These are phyloP conservation scores for Microbotryomycetes sp. DNA, from an alignment of 1,284 basidiomycete species.

Conservation along the genomic window DNA sequence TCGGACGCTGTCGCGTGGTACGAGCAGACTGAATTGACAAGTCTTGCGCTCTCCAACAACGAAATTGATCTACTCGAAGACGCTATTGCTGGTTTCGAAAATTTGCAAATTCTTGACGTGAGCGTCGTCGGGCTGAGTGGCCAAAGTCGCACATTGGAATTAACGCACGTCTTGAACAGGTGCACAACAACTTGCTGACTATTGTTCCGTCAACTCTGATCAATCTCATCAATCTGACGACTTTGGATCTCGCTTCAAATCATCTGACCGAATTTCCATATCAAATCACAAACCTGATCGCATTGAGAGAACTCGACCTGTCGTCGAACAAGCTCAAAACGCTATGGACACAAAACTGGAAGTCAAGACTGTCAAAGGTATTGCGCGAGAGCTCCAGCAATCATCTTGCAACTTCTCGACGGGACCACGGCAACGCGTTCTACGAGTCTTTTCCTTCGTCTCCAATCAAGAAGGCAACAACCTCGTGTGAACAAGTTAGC, in stretches of 20 bases:
- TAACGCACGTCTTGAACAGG: neutral
- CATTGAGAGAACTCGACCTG: conserved; percentile 20
- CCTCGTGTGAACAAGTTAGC: neutral
- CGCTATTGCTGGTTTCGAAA: conserved; percentile 23
- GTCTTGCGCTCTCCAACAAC: conserved; percentile 21
- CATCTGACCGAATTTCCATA: conserved; percentile 13
- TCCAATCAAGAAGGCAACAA: neutral
- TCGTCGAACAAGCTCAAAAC: conserved; percentile 14
- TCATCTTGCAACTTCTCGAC: conserved; percentile 2
- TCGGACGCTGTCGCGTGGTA: conserved; percentile 15
- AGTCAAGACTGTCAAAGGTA: too few relatives aligned
- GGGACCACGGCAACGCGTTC: neutral
- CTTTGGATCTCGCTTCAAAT: conserved; percentile 20
- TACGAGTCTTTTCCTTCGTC: neutral
- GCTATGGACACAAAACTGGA: conserved; percentile 23
- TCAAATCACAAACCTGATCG: conserved; percentile 9
- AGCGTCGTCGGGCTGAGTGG: neutral
- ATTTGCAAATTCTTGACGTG: conserved; percentile 23
- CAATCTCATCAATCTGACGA: conserved; percentile 19
- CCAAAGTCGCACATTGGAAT: neutral
- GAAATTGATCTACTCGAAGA: conserved; percentile 16
- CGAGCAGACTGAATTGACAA: conserved; percentile 18
- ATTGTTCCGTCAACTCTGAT: conserved; percentile 16
- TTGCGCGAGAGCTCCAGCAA: too few relatives aligned
- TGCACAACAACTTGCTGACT: conserved; percentile 21